Evolutionary conservation across 1,284 basidiomycete genomes (phyloP), one percentile per base, ranked within the genome.

Genomic region (Pisolithus thermaeus): DNA sequence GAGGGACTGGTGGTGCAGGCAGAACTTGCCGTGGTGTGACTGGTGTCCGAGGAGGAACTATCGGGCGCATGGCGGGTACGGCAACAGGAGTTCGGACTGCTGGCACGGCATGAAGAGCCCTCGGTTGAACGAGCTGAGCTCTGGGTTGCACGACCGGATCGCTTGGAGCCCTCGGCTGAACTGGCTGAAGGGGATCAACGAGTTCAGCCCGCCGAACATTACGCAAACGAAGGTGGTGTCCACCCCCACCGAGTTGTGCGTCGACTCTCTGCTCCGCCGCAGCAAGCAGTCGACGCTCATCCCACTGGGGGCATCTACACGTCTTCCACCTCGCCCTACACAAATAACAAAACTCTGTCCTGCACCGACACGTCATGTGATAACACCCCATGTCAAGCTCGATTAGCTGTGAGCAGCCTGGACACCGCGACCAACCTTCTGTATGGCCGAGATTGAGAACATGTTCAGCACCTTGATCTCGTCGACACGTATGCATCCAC

Each of bases 351-450:
- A 77, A 76, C 53, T 76, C 61, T 14, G 72, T 68, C 47, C 62
- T 61, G 58, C 75, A 76, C 25, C 69, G 61, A 55, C 74, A 77
- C 2, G 73, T 76, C 72, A 77, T 76, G 56, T 77, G 75, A 56
- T 63, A 72, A 54, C 74, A 77, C 1, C 75, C 75, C 7, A 62
- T 39, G 37, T 65, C 56, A 30, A 73, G 72, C 56, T 76, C 75
- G 51, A 77, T 68, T 68, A 76, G 61, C 42, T 68, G 63, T 20
- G 63, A 61, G 58, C 75, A 76, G 1, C 68, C 67, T 1, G 74
- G 73, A 52, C 74, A 76, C 23, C 72, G 69, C 20, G 68, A 61
- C 74, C 75, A 76, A 8, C 72, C 72, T 23, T 61, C 44, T 42
- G 60, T 39, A n/a, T 67, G 59, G 11, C 66, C 62, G 22, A 73